Percentiles rank a stretch among this genome's conserved stretches.
Evolutionary conservation across 306 rosid genomes (phyloP).

Genomic region (Betula pendula): DNA sequence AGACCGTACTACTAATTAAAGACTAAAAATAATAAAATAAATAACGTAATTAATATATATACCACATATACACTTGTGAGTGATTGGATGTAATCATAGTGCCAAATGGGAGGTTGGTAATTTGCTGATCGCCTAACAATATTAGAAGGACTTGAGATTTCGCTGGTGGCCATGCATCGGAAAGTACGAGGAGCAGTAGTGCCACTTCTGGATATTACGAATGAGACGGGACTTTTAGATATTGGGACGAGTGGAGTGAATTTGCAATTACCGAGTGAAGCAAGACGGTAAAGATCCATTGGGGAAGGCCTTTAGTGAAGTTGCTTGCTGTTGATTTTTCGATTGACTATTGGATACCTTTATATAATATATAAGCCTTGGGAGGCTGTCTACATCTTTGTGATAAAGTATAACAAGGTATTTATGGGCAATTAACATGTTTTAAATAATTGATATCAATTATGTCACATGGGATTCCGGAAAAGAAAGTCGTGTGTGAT

Average conservation of each 20-base stretch:
- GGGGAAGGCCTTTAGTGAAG: neutral
- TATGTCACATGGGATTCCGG: no score
- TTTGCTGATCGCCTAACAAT: slow-evolving; percentile 29
- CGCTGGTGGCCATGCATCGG: neutral
- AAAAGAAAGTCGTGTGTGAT: no score
- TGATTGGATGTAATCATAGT: slow-evolving; percentile 18
- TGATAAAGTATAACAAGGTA: no score
- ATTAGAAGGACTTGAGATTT: neutral
- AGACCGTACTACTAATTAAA: no score
- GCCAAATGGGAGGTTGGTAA: slow-evolving; percentile 25
- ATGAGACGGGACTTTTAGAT: neutral
- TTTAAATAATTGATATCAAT: no score
- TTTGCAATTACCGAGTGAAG: neutral
- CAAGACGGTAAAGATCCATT: neutral
- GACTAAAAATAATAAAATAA: neutral
- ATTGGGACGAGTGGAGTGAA: neutral
- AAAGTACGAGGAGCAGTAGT: neutral
- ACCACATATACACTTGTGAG: slow-evolving; percentile 9
- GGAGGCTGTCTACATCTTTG: no score
- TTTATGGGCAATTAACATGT: no score
- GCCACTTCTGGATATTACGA: neutral
- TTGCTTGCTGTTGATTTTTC: neutral
- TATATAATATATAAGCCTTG: no score
- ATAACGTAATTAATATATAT: neutral
- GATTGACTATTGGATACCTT: no score